A percentile compares a stretch with the other conserved stretches of the same genome.
Conservation (phyloP, 2,329 filamentous ascomycete genomes). For the Polychaeton citri region DNA sequence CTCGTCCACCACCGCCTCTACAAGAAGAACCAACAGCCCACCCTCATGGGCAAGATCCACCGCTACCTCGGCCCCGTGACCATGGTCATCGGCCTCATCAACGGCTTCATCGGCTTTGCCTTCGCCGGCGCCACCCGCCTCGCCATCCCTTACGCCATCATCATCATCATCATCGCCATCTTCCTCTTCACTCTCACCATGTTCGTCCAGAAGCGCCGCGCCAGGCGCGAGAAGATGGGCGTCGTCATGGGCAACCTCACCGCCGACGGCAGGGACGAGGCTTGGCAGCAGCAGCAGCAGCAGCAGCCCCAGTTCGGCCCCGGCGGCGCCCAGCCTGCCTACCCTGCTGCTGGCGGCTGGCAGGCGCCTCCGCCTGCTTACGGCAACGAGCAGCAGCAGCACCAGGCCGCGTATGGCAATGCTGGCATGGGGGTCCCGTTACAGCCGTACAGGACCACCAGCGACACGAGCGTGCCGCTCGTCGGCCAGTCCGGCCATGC, state of each 20-base stretch:
- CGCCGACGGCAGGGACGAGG: background rate
- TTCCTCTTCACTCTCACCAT: constrained; percentile 23
- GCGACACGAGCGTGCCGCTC: background rate
- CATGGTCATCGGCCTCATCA: constrained; percentile 40
- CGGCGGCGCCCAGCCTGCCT: too few species aligned
- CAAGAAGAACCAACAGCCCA: constrained; percentile 26
- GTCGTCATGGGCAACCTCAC: background rate
- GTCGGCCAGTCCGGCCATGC: too few species aligned
- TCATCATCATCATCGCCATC: constrained; percentile 31
- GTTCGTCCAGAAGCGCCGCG: constrained; percentile 7
- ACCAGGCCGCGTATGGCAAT: too few species aligned
- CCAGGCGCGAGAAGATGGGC: background rate
- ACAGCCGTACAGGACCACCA: background rate
- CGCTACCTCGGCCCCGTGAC: constrained; percentile 44
- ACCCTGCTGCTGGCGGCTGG: too few species aligned
- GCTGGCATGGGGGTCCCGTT: background rate
- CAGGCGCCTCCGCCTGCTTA: background rate
- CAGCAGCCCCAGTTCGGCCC: too few species aligned
- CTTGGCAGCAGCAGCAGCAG: too few species aligned
- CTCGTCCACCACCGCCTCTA: constrained; percentile 43
- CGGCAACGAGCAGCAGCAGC: too few species aligned
- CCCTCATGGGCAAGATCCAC: constrained; percentile 41
- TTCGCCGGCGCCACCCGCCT: constrained; percentile 39
- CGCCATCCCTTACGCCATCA: constrained; percentile 35
- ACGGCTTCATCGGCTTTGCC: constrained; percentile 46